Conservation (phyloP, 345 rosid genomes). For the Pugionium dolabratum region DNA sequence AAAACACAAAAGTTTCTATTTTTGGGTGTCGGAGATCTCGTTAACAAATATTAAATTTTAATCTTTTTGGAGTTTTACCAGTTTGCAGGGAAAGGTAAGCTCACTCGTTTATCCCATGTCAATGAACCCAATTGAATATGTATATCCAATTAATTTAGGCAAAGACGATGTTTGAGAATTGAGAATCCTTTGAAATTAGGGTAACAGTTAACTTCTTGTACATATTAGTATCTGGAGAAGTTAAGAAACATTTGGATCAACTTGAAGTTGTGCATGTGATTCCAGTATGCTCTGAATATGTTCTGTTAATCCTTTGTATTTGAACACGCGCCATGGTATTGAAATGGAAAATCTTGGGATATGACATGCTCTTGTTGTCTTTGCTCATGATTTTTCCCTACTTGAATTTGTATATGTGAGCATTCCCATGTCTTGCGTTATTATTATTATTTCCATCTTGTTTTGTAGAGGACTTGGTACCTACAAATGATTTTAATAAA, state of each 20-base stretch:
- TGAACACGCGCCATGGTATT: background rate
- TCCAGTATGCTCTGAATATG: background rate
- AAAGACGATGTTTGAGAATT: background rate
- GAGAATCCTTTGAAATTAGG: slow-evolving; percentile 8
- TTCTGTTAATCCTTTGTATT: background rate
- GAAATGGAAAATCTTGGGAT: background rate
- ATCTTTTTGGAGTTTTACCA: background rate
- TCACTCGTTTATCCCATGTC: background rate
- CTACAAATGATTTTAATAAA: too few relatives aligned
- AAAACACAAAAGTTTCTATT: background rate
- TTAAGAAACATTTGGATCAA: background rate
- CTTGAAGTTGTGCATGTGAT: background rate
- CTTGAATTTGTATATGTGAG: background rate
- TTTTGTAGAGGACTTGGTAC: too few relatives aligned
- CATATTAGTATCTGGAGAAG: background rate
- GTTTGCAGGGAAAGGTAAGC: slow-evolving; percentile 4
- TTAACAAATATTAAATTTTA: background rate
- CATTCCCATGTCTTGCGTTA: background rate
- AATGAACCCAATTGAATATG: background rate
- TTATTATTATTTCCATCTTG: too few relatives aligned
- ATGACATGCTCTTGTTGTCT: background rate
- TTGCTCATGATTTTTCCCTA: background rate
- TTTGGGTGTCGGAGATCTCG: background rate
- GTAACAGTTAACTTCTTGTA: slow-evolving; percentile 1
- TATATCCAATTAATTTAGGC: background rate